Evolutionary conservation across 805 yeast species (phyloP), one percentile per base, ranked within the genome.

Genomic region (Candida pseudofarinosa): DNA sequence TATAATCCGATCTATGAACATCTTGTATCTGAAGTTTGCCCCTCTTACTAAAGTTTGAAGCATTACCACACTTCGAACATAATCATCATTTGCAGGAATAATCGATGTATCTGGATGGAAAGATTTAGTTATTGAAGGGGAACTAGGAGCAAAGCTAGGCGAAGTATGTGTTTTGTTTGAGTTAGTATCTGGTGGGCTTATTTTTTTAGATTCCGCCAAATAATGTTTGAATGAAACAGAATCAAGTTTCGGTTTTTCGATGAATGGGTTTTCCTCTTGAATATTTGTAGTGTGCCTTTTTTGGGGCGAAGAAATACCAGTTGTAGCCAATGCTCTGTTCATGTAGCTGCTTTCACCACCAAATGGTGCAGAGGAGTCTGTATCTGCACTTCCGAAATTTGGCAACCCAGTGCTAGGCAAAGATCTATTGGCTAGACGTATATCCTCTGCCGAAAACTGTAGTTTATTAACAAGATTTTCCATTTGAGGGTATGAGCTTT

Each of bases 41-140:
- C 93, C 95, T 50, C 88, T 69, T 14, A 86, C 74, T 18, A 81
- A 62, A 0, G 93, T 78, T 58, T 89, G 96, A 14, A 89, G 64
- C 42, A 63, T 67, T 32, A 73, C 62, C 32, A 83, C 74, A 40
- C 62, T 55, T 3, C 39, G 35, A 5, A 50, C 19, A 35, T 47
- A 47, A 4, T 39, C 20, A 20, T 54, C 52, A 23, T 50, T 17
- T 26, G 50, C 58, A 10, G 53, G 55, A 35, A 49, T 53, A 48
- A 10, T 6, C 6, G 28, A 7, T 7, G 6, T 23, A 23, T 23
- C 28, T 10, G 35, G 35, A 8, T 6, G 35, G 6, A 33, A 16
- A 33, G 18, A 23, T 23, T 10, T 23, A 7, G 10, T 23, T 23
- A 23, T n/a, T n/a, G 10, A 23, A 23, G 28, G 28, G 10, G 28